phyloP scores from a whole-genome alignment of 106 monocot genomes.

The Dioscorea alata region DNA sequence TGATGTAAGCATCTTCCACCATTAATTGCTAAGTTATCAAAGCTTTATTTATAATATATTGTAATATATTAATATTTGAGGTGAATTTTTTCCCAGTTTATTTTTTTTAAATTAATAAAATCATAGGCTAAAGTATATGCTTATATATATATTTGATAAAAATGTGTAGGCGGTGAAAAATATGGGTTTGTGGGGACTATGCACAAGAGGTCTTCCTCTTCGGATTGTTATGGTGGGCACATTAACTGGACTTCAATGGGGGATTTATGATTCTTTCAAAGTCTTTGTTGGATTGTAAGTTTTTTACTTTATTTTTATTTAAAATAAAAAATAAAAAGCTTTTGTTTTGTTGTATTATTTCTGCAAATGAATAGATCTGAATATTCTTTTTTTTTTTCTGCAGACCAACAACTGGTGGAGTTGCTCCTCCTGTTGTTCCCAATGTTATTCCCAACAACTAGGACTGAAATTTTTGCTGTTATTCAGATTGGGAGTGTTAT shows the following conservation, averaged over 20 bases:
- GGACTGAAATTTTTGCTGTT: too few species aligned
- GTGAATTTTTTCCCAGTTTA: too few species aligned
- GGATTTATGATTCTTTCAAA: conserved; percentile 36
- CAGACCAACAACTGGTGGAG: conserved; percentile 13
- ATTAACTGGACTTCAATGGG: conserved; percentile 30
- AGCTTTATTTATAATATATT: too few species aligned
- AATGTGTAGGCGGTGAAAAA: conserved; percentile 28
- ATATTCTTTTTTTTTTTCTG: background rate
- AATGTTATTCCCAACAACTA: background rate
- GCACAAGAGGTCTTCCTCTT: conserved; percentile 30
- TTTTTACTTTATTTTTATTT: background rate
- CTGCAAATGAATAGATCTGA: background rate
- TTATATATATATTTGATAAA: too few species aligned
- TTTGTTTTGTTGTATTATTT: background rate
- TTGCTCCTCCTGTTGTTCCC: background rate
- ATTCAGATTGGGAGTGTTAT: background rate
- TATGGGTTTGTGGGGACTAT: conserved; percentile 26
- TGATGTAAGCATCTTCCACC: conserved; percentile 37
- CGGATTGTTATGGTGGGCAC: conserved; percentile 37
- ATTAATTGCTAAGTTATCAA: background rate
- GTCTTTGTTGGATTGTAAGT: conserved; percentile 35
- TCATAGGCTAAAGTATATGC: too few species aligned
- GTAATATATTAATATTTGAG: too few species aligned
- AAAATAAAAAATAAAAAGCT: background rate
- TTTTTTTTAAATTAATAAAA: too few species aligned